phyloP scores from a whole-genome alignment of 768 basidiomycete species.

The Xerocomellus amylosporus region DNA sequence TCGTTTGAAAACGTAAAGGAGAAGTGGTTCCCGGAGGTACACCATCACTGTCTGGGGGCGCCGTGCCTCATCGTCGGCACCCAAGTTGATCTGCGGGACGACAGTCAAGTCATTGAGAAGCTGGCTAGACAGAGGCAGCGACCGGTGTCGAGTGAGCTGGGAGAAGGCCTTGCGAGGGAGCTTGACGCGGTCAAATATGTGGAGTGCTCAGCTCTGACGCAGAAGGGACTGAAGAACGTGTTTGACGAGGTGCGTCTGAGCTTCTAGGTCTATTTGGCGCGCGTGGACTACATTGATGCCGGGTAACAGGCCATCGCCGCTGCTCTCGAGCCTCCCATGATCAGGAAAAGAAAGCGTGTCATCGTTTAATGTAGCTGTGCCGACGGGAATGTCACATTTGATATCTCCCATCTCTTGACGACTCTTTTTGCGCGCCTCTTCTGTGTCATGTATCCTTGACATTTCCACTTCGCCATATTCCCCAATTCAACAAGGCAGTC shows the following conservation, averaged over 20 bases:
- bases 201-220: no score
- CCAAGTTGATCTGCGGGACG: constrained; percentile 95
- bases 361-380: constrained; percentile 60
- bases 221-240: constrained; percentile 99
- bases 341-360: constrained; percentile 80
- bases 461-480: constrained; percentile 13
- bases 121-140: constrained; percentile 94
- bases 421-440: constrained; percentile 31
- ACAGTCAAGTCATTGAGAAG: constrained; percentile 91
- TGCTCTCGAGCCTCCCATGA: constrained; percentile 93
- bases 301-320: constrained; percentile 83
- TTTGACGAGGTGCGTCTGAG: constrained; percentile 87
- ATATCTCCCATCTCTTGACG: constrained; percentile 36
- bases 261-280: background rate
- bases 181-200: constrained; percentile 98
- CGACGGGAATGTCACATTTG: constrained; percentile 27
- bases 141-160: constrained; percentile 83
- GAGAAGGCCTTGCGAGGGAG: constrained; percentile 94
- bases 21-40: constrained; percentile 99
- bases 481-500: background rate
- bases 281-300: constrained; percentile 9
- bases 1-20: constrained; percentile 99
- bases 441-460: constrained; percentile 38
- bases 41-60: constrained; percentile 98
- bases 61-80: constrained; percentile 99